A percentile compares a stretch with the other conserved stretches of the same genome.
phyloP scores from a whole-genome alignment of 208 protist species.

The Trypanosoma lewisi region DNA sequence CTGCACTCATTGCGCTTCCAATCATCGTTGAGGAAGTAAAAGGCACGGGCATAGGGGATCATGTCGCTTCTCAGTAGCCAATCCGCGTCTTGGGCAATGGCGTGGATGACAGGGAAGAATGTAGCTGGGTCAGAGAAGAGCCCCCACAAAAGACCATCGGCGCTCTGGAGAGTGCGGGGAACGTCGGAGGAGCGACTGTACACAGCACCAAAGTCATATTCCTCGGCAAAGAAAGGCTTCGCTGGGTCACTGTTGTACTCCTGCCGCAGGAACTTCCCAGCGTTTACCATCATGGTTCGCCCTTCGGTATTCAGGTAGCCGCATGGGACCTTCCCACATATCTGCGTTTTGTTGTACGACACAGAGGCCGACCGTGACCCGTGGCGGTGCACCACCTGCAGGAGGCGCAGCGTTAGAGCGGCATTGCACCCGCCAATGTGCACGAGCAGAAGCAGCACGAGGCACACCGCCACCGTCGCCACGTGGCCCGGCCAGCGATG shows the following conservation, averaged over 20 bases:
- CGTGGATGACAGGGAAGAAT: constrained; percentile 59
- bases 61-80: constrained; percentile 33
- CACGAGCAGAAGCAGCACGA: background rate
- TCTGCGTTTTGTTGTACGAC: constrained; percentile 35
- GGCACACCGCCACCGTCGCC: background rate
- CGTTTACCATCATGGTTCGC: constrained; percentile 37
- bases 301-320: constrained; percentile 36
- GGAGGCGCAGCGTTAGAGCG: constrained; percentile 11
- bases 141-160: constrained; percentile 33
- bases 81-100: constrained; percentile 17
- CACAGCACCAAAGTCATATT: constrained; percentile 34
- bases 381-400: constrained; percentile 51
- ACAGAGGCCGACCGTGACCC: constrained; percentile 36
- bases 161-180: constrained; percentile 43
- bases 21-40: constrained; percentile 12
- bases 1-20: constrained; percentile 14
- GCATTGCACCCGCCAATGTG: background rate
- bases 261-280: constrained; percentile 35
- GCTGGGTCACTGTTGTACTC: constrained; percentile 27
- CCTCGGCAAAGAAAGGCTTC: constrained; percentile 27
- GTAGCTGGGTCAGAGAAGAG: constrained; percentile 30
- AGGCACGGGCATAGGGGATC: constrained; percentile 19
- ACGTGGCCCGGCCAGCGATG: background rate
- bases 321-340: constrained; percentile 40
- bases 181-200: constrained; percentile 45